phyloP scores from a whole-genome alignment of 1,284 basidiomycete species.

The Xanthoconium separans region DNA sequence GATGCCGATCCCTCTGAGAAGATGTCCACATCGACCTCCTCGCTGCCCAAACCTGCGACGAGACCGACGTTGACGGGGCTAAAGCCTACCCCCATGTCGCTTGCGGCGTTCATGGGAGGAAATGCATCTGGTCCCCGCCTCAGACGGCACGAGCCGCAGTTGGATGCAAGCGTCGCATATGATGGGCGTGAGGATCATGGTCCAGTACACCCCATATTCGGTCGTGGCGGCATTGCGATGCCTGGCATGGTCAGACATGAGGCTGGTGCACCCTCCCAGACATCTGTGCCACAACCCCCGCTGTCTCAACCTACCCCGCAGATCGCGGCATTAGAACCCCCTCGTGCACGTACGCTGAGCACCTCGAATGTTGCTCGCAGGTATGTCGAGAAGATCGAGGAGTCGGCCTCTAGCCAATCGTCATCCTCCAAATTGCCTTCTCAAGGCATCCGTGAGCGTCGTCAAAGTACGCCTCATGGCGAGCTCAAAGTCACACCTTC shows the following conservation, averaged over 20 bases:
- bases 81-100: conserved; percentile 45
- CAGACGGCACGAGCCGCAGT: conserved; percentile 68
- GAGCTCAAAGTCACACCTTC: conserved; percentile 35
- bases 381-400: conserved; percentile 39
- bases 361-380: conserved; percentile 36
- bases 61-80: conserved; percentile 10
- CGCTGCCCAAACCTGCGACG: conserved; percentile 15
- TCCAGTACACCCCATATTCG: conserved; percentile 70
- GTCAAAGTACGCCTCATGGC: conserved; percentile 35
- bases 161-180: conserved; percentile 62
- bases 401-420: conserved; percentile 13
- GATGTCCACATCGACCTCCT: not conserved
- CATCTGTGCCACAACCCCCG: conserved; percentile 1
- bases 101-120: conserved; percentile 78
- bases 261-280: not conserved
- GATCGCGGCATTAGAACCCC: conserved; percentile 7
- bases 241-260: conserved; percentile 50
- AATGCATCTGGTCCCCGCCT: conserved; percentile 62
- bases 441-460: conserved; percentile 34
- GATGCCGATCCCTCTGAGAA: conserved; percentile 14
- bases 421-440: conserved; percentile 15
- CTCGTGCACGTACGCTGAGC: conserved; percentile 35
- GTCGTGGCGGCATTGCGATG: conserved; percentile 68
- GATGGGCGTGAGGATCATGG: conserved; percentile 56
- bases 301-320: conserved; percentile 4